Conservation (phyloP, 345 rosid genomes). For the Citrus australasica region DNA sequence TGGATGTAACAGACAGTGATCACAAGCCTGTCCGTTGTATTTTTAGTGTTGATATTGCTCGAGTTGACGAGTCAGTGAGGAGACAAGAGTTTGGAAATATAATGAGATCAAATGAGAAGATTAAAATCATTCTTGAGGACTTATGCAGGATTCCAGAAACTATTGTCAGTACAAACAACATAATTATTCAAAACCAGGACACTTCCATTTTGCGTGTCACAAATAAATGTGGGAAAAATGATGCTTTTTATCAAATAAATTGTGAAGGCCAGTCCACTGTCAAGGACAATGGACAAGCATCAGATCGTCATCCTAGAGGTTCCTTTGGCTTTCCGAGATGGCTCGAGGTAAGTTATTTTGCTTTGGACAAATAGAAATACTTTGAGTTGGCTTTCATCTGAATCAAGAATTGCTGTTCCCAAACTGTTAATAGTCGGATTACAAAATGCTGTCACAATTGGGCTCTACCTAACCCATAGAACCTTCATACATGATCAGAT, state of each 20-base stretch:
- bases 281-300: constrained; percentile 51
- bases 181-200: constrained; percentile 65
- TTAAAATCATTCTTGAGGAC: constrained; percentile 45
- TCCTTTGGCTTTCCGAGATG: constrained; percentile 69
- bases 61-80: constrained; percentile 69
- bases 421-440: not conserved
- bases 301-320: constrained; percentile 55
- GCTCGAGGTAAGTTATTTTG: constrained; percentile 58
- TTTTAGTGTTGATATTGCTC: constrained; percentile 57
- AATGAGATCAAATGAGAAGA: constrained; percentile 50
- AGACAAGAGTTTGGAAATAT: constrained; percentile 66
- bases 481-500: not conserved
- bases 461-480: not conserved
- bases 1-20: constrained; percentile 87
- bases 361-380: not conserved
- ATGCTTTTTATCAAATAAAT: constrained; percentile 48
- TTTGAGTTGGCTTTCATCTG: not conserved
- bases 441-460: not conserved
- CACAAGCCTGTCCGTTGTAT: constrained; percentile 82
- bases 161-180: constrained; percentile 56
- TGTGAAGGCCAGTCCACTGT: constrained; percentile 63
- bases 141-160: constrained; percentile 65
- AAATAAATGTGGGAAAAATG: constrained; percentile 51
- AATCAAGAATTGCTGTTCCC: not conserved
- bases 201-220: constrained; percentile 53